phyloP scores from a whole-genome alignment of 1,284 basidiomycete species.

The Macrocybe sp. region DNA sequence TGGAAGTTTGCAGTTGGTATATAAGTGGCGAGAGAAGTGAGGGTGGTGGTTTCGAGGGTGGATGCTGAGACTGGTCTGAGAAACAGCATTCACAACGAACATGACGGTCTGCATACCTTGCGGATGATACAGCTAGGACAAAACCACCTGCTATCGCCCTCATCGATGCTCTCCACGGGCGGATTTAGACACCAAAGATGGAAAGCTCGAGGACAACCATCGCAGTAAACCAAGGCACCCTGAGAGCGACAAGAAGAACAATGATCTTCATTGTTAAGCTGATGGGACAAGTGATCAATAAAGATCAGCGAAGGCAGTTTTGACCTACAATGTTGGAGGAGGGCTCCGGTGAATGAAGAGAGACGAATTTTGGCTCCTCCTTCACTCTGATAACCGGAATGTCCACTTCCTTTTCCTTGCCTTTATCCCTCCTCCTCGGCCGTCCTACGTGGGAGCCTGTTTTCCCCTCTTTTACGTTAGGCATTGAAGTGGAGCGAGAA shows the following conservation, averaged over 20 bases:
- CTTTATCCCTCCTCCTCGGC: conserved; percentile 56
- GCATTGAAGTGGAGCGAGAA: conserved; percentile 60
- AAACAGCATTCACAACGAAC: conserved; percentile 13
- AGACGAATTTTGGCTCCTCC: conserved; percentile 57
- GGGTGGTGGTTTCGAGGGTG: conserved; percentile 55
- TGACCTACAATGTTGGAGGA: conserved; percentile 36
- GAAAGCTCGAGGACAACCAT: conserved; percentile 94
- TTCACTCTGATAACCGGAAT: conserved; percentile 49
- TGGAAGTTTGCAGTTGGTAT: conserved; percentile 54
- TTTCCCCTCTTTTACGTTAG: conserved; percentile 39
- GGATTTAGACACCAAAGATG: conserved; percentile 97
- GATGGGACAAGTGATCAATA: conserved; percentile 13
- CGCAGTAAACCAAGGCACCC: conserved; percentile 88
- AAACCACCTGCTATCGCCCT: conserved; percentile 87
- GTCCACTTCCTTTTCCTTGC: conserved; percentile 57
- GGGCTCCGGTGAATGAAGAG: conserved; percentile 48
- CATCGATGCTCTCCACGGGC: conserved; percentile 85
- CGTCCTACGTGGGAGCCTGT: conserved; percentile 26
- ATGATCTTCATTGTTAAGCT: conserved; percentile 87
- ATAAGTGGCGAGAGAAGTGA: conserved; percentile 68
- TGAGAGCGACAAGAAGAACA: conserved; percentile 87
- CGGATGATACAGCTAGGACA: conserved; percentile 74
- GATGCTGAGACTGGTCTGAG: conserved; percentile 43
- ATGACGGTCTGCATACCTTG: conserved; percentile 44
- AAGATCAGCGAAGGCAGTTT: conserved; percentile 14